phyloP scores from a whole-genome alignment of 2,329 filamentous ascomycete genomes.

The Monosporascus sp. region DNA sequence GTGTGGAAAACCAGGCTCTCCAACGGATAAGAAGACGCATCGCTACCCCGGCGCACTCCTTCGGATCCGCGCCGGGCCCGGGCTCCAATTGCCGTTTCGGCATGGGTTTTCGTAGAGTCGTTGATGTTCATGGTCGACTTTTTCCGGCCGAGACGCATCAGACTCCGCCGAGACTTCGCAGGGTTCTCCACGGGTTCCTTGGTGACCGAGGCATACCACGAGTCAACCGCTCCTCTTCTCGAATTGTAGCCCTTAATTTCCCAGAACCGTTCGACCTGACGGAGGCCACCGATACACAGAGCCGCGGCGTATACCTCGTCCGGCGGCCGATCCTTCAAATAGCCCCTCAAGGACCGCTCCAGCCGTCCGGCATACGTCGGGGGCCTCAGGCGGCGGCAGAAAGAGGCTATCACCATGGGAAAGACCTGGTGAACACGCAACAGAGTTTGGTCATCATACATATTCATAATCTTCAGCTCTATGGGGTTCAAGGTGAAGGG shows the following conservation, averaged over 20 bases:
- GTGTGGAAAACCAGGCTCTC: constrained; percentile 51
- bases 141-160: constrained; percentile 52
- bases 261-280: constrained; percentile 60
- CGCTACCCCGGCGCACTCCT: constrained; percentile 20
- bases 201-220: constrained; percentile 50
- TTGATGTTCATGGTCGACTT: constrained; percentile 41
- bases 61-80: constrained; percentile 26
- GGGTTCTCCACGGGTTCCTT: constrained; percentile 38
- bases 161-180: constrained; percentile 45
- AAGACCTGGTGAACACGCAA: constrained; percentile 61
- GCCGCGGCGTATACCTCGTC: constrained; percentile 60
- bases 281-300: constrained; percentile 54
- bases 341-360: constrained; percentile 58
- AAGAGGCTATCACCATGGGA: constrained; percentile 59
- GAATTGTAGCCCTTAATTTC: constrained; percentile 62
- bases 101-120: constrained; percentile 21
- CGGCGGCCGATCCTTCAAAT: constrained; percentile 56
- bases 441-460: constrained; percentile 60
- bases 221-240: constrained; percentile 53
- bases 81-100: constrained; percentile 7
- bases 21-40: constrained; percentile 18
- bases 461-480: constrained; percentile 55
- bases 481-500: constrained; percentile 60
- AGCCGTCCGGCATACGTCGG: constrained; percentile 60
- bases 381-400: constrained; percentile 56